A percentile compares a stretch with the other conserved stretches of the same genome.
Evolutionary conservation across 306 rosid species (phyloP).

Genomic region (Malus sylvestris): DNA sequence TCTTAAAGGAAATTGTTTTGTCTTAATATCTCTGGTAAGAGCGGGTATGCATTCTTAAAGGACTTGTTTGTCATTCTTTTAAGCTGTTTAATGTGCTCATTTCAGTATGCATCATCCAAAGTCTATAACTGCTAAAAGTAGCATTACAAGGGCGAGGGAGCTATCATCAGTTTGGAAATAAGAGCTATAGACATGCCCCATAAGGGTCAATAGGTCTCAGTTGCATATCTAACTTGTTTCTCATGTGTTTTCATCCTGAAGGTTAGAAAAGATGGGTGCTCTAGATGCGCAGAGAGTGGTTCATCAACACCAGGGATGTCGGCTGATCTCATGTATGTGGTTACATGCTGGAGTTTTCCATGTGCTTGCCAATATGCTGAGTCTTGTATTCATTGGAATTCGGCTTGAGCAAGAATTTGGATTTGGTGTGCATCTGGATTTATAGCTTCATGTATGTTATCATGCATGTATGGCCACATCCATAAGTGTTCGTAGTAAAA

Average conservation of each 20-base stretch:
- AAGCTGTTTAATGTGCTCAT: neutral
- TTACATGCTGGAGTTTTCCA: no score
- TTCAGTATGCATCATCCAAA: neutral
- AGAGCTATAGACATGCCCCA: neutral
- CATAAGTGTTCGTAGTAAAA: neutral
- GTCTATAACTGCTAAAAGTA: neutral
- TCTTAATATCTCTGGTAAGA: no score
- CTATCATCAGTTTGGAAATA: neutral
- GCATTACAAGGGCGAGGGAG: neutral
- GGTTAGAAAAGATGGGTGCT: no score
- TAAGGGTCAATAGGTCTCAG: neutral
- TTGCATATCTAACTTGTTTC: neutral
- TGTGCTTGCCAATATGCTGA: no score
- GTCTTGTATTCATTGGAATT: no score
- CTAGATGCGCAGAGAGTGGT: no score
- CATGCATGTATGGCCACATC: neutral
- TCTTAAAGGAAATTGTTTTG: no score
- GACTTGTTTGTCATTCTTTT: neutral
- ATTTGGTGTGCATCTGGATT: constrained; percentile 23
- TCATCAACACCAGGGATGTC: no score
- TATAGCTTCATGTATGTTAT: constrained; percentile 15
- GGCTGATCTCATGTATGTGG: constrained; percentile 14
- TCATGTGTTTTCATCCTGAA: neutral
- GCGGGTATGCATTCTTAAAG: no score
- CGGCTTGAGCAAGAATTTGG: no score